Conservation (phyloP, 768 basidiomycete genomes). For the Trametes meyenii region DNA sequence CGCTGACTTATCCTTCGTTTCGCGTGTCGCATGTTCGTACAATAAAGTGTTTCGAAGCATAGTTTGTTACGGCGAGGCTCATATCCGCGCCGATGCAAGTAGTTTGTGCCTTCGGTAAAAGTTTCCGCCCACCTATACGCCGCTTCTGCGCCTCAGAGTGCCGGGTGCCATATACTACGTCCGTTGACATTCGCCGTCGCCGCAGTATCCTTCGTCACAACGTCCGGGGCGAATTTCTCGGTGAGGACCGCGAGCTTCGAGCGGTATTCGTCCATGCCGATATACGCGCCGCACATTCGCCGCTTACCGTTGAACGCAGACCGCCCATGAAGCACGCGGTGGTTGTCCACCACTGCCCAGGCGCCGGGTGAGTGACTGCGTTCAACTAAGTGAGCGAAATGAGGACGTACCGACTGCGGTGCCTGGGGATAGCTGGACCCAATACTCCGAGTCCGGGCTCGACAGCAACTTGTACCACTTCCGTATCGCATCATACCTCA, state of each 20-base stretch:
- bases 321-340: constrained; percentile 93
- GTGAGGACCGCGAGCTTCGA: constrained; percentile 72
- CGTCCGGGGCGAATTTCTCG: constrained; percentile 55
- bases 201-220: constrained; percentile 25
- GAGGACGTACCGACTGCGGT: constrained; percentile 73
- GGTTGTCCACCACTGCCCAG: constrained; percentile 80
- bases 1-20: no score
- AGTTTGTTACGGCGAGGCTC: no score
- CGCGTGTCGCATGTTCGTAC: no score
- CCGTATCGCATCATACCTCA: constrained; percentile 79
- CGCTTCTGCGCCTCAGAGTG: constrained; percentile 39
- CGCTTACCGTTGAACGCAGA: constrained; percentile 86
- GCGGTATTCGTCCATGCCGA: constrained; percentile 87
- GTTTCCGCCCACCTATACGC: no score
- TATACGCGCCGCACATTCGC: constrained; percentile 95
- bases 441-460: constrained; percentile 84
- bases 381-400: no score
- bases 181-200: constrained; percentile 36
- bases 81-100: no score
- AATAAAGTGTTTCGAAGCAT: no score
- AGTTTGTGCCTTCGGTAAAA: no score
- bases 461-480: constrained; percentile 77
- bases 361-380: neutral
- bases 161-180: constrained; percentile 61
- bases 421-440: constrained; percentile 87